These are phyloP conservation scores for Akebia trifoliata DNA, from an alignment of 164 flowering plant genomes.

Conservation along the genomic window DNA sequence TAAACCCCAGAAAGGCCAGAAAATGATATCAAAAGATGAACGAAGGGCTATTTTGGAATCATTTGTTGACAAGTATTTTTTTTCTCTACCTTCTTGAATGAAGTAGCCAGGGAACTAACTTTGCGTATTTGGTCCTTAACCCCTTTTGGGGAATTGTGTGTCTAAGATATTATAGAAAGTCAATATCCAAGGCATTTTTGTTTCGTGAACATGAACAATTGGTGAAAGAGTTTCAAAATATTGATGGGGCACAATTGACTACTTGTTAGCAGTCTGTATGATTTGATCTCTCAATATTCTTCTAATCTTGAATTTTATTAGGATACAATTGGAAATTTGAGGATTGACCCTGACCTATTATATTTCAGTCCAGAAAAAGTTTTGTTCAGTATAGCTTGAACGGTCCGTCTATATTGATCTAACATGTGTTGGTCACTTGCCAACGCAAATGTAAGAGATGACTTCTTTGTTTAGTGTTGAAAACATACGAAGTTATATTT, in stretches of 20 bases:
- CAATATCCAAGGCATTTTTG: too few species aligned
- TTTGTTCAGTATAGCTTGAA: too few species aligned
- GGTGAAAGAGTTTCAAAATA: neutral
- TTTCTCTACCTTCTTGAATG: neutral
- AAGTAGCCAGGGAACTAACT: neutral
- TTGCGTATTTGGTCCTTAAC: neutral
- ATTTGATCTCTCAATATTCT: neutral
- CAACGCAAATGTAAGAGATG: too few species aligned
- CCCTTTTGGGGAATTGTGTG: neutral
- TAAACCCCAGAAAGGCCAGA: conserved; percentile 20
- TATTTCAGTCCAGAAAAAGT: too few species aligned
- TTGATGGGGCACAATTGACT: neutral
- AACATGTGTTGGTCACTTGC: too few species aligned
- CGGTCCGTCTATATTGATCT: too few species aligned
- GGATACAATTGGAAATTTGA: too few species aligned
- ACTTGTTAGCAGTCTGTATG: neutral
- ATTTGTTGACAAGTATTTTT: conserved; percentile 42
- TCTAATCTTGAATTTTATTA: neutral
- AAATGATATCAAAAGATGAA: conserved; percentile 37
- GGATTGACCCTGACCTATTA: too few species aligned
- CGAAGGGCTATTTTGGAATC: conserved; percentile 44
- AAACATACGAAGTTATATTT: too few species aligned
- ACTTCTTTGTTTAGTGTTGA: too few species aligned
- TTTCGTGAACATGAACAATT: neutral
- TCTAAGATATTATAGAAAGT: neutral